Conservation (phyloP, 164 flowering plant genomes). For the grape (Vitis vinifera) region DNA sequence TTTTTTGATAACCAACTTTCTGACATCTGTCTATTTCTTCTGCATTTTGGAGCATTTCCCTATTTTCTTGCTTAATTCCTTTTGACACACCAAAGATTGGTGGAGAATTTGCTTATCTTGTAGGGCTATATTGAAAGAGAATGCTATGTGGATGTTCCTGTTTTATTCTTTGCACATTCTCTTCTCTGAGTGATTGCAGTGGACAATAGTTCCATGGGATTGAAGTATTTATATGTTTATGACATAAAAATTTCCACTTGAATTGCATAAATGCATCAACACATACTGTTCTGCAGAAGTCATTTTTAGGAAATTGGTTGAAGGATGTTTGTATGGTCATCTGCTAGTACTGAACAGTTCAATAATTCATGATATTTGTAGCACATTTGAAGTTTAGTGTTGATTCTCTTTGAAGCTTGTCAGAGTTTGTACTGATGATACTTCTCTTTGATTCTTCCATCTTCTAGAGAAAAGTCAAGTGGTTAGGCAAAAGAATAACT, state of each 20-base stretch:
- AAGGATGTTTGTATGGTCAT: too few species aligned
- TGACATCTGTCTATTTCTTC: too few species aligned
- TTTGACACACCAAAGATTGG: too few species aligned
- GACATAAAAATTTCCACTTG: neutral
- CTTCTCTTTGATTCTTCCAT: neutral
- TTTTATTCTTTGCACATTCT: neutral
- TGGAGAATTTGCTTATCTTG: too few species aligned
- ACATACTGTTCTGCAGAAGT: neutral
- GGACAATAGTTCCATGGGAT: neutral
- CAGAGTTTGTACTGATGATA: neutral
- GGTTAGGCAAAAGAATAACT: slow-evolving; percentile 42
- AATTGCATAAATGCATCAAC: neutral
- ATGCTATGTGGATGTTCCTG: neutral
- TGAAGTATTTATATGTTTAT: too few species aligned
- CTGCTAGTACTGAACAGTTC: neutral
- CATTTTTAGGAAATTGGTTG: too few species aligned
- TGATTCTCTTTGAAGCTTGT: neutral
- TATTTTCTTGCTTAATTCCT: too few species aligned
- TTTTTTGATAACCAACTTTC: too few species aligned
- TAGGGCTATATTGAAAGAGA: neutral
- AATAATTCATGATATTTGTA: neutral
- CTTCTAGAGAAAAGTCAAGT: slow-evolving; percentile 51
- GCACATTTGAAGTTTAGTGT: neutral
- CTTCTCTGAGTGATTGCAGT: neutral
- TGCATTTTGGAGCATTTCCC: too few species aligned